These are phyloP conservation scores for Entrophospora sp. DNA, from an alignment of 192 early-diverging fungal genomes.

Conservation along the genomic window DNA sequence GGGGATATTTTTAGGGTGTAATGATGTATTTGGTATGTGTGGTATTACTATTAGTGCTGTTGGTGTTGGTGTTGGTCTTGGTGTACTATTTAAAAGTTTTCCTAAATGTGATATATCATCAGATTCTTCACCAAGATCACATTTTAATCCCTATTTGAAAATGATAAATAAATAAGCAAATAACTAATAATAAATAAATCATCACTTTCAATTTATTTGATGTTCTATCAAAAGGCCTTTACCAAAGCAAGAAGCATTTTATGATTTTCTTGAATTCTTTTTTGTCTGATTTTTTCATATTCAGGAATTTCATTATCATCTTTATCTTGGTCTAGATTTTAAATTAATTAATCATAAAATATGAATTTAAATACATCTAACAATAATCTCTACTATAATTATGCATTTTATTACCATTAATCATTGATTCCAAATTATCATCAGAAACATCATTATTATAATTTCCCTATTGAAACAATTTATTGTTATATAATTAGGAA, in stretches of 20 bases:
- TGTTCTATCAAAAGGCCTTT: no score
- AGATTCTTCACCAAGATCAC: slow-evolving; percentile 72
- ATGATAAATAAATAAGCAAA: background rate
- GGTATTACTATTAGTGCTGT: slow-evolving; percentile 52
- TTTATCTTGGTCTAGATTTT: no score
- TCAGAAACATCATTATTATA: no score
- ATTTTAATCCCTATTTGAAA: slow-evolving; percentile 54
- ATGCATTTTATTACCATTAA: no score
- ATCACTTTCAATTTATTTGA: no score
- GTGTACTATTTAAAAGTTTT: slow-evolving; percentile 45
- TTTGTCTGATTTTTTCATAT: slow-evolving; percentile 48
- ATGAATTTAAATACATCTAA: no score
- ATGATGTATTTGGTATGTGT: slow-evolving; percentile 44
- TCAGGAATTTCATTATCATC: slow-evolving; percentile 40
- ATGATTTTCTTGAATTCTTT: slow-evolving; percentile 55
- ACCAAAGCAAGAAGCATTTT: slow-evolving; percentile 48
- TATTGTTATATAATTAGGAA: no score
- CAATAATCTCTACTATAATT: no score
- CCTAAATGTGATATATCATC: slow-evolving; percentile 62
- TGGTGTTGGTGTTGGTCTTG: slow-evolving; percentile 34
- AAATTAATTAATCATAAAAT: no score
- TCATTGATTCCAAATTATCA: no score
- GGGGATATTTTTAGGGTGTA: slow-evolving; percentile 40
- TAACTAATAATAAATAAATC: background rate
- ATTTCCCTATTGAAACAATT: background rate